Base-by-base conservation (phyloP, 1,284 basidiomycete species). In the Austropuccinia psidii region DNA sequence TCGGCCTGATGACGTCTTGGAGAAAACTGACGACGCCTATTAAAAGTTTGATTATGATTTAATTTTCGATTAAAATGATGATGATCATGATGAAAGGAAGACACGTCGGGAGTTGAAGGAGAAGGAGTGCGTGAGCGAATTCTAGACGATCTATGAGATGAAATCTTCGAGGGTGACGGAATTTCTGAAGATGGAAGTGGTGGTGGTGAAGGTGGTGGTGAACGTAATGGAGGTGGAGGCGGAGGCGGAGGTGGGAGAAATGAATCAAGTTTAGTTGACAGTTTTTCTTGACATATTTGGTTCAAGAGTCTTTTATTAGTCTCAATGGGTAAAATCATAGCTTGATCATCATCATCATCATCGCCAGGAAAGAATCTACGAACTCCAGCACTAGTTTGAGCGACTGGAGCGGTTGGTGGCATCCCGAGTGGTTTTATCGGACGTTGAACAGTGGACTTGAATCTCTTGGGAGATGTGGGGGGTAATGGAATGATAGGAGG, bases 371-470 rank as follows among this genome's bases (percentile, higher is more conserved):
- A 73, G 65, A 73, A 73, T 29, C 61, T 47, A 50, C 70, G 60
- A 50, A 73, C 70, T 21, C 70, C 70, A 39, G 70, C 70, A 49
- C 70, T 73, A 29, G 70, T 73, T 43, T 73, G 70, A 19, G 70
- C 70, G 8, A 73, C 70, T 21, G 70, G 70, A 15, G 70, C 70
- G 29, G 39, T 62, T 33, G 70, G 70, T 27, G 70, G 70, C 60
- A 73, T 64, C 31, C 70, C 60, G 43, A 61, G 70, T 15, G 61
- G 47, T 43, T 52, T 73, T n/a, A 60, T 37, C 39, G 45, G 11
- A 21, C 60, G 35, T 29, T 62, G 27, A 39, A 57, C 70, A 49
- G 37, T 64, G 4, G 70, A 37, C 27, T 54, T 47, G 21, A 57
- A 31, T 19, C 61, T 60, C 17, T 62, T 58, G 15, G 69, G 69